These are phyloP conservation scores for Trichoderma gamsii DNA, from an alignment of 495 filamentous ascomycete genomes.

Conservation along the genomic window DNA sequence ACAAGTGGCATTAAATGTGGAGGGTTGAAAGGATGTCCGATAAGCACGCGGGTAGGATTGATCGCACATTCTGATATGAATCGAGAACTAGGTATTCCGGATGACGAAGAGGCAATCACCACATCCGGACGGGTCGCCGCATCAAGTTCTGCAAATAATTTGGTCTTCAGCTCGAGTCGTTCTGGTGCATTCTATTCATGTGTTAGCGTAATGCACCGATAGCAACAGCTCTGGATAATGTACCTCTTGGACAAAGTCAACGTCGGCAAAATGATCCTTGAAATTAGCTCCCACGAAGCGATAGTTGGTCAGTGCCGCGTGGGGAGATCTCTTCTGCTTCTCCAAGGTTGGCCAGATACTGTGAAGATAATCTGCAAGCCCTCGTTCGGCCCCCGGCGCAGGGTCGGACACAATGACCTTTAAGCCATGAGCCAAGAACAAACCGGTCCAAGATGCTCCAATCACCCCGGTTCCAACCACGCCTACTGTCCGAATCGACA, in stretches of 20 bases:
- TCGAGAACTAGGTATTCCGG: neutral
- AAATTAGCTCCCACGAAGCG: neutral
- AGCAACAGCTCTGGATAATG: neutral
- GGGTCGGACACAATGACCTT: neutral
- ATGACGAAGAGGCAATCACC: neutral
- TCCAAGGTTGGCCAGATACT: neutral
- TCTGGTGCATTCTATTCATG: neutral
- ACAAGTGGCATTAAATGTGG: constrained; percentile 58
- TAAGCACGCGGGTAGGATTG: constrained; percentile 33
- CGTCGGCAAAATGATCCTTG: neutral
- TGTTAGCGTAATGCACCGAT: neutral
- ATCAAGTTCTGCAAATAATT: neutral
- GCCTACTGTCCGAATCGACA: neutral
- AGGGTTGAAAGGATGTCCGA: constrained; percentile 60
- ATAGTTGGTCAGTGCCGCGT: neutral
- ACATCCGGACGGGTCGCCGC: neutral
- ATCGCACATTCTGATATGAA: neutral
- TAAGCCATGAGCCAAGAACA: neutral
- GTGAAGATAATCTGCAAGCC: neutral
- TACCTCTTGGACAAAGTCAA: neutral
- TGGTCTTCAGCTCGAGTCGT: neutral
- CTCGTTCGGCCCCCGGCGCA: neutral
- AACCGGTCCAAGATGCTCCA: neutral
- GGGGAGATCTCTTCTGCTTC: neutral
- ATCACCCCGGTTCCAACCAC: neutral